These are phyloP conservation scores for Suillus discolor DNA, from an alignment of 768 basidiomycete genomes.

Conservation along the genomic window DNA sequence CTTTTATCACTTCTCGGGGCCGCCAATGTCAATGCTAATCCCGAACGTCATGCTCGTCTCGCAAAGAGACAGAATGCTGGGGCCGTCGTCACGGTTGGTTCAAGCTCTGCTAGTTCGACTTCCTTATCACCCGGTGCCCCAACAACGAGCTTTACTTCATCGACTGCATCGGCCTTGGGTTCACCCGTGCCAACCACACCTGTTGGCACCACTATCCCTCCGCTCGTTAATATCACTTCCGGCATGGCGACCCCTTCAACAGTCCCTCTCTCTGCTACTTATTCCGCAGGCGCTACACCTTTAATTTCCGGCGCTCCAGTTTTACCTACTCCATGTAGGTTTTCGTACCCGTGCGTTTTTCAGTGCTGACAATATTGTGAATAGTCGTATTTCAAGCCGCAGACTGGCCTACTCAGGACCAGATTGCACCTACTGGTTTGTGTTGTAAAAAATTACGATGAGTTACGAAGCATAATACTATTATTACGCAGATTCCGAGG, in stretches of 20 bases:
- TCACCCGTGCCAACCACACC: conserved; percentile 29
- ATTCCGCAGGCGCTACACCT: conserved; percentile 58
- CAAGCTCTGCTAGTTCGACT: background rate
- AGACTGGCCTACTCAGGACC: conserved; percentile 67
- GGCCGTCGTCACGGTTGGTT: conserved; percentile 7
- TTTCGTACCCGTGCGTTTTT: background rate
- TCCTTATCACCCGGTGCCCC: conserved; percentile 5
- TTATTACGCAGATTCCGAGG: conserved; percentile 45
- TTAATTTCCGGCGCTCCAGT: conserved; percentile 66
- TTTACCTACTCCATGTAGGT: conserved; percentile 63
- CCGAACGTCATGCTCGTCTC: conserved; percentile 39
- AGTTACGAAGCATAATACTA: background rate
- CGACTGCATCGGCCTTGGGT: conserved; percentile 18
- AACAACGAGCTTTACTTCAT: background rate
- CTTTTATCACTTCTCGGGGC: conserved; percentile 45
- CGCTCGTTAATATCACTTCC: conserved; percentile 57
- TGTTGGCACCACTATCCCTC: conserved; percentile 52
- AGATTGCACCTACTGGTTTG: conserved; percentile 59
- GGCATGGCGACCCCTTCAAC: conserved; percentile 62
- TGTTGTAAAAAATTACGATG: conserved; percentile 2
- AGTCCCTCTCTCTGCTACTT: conserved; percentile 53
- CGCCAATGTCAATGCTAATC: conserved; percentile 39
- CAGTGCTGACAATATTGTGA: conserved; percentile 9
- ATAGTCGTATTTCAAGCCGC: conserved; percentile 48
- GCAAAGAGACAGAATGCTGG: conserved; percentile 38